phyloP scores from a whole-genome alignment of 495 filamentous ascomycete genomes.

The Neurospora discreta region DNA sequence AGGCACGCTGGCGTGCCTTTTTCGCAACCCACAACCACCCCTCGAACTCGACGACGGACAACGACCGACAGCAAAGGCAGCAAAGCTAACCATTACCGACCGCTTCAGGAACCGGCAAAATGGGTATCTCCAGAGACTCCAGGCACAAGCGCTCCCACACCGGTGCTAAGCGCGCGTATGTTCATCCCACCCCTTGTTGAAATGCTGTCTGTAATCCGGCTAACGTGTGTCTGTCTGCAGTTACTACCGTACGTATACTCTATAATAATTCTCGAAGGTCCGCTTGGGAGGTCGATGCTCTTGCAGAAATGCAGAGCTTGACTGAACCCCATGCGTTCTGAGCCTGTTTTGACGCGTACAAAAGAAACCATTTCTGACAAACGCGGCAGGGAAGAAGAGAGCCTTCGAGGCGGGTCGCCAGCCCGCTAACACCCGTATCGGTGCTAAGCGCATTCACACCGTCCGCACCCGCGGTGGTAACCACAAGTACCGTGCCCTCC shows the following conservation, averaged over 20 bases:
- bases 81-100: slow-evolving; percentile 5
- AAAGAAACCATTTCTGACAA: slow-evolving; percentile 20
- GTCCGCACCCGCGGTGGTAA: slow-evolving; percentile 98
- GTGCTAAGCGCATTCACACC: slow-evolving; percentile 93
- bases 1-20: background rate
- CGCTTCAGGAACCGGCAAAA: slow-evolving; percentile 39
- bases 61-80: slow-evolving; percentile 1
- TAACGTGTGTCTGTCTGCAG: slow-evolving; percentile 16
- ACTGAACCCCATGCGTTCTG: slow-evolving; percentile 44
- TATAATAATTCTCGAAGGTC: slow-evolving; percentile 40
- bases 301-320: background rate
- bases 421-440: slow-evolving; percentile 98
- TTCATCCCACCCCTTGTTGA: slow-evolving; percentile 1
- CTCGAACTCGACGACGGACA: background rate
- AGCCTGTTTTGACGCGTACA: slow-evolving; percentile 38
- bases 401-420: slow-evolving; percentile 99
- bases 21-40: background rate
- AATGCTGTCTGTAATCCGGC: background rate
- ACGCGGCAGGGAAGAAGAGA: slow-evolving; percentile 58
- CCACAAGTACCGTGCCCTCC: slow-evolving; percentile 98
- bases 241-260: slow-evolving; percentile 25
- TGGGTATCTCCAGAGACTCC: slow-evolving; percentile 99
- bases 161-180: slow-evolving; percentile 78
- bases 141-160: slow-evolving; percentile 98
- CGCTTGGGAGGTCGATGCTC: slow-evolving; percentile 26